phyloP scores from a whole-genome alignment of 2,329 filamentous ascomycete genomes.

The Ascochyta lentis region DNA sequence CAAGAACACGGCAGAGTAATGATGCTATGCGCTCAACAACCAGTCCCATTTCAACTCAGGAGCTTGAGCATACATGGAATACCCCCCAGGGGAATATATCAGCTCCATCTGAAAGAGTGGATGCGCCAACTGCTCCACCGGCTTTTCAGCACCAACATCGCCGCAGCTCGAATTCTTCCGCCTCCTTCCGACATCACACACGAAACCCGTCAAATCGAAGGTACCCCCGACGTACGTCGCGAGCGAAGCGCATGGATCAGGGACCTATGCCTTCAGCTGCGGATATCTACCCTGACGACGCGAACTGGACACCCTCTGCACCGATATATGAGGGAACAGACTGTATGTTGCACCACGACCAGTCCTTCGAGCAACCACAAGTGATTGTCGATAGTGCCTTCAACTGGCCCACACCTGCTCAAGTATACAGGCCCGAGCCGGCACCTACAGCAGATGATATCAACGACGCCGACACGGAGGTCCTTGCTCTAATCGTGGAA shows the following conservation, averaged over 20 bases:
- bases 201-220: constrained; percentile 6
- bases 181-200: constrained; percentile 2
- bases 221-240: constrained; percentile 16
- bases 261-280: constrained; percentile 39
- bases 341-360: neutral
- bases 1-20: neutral
- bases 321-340: neutral
- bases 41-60: too few species aligned
- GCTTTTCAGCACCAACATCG: neutral
- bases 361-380: neutral
- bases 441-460: constrained; percentile 21
- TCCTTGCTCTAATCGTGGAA: constrained; percentile 15
- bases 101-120: neutral
- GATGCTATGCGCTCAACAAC: neutral
- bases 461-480: constrained; percentile 18
- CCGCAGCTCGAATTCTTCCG: constrained; percentile 8
- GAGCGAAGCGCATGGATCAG: constrained; percentile 36
- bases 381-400: constrained; percentile 1
- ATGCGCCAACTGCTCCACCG: neutral
- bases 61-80: neutral
- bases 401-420: constrained; percentile 29
- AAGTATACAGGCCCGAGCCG: constrained; percentile 16
- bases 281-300: constrained; percentile 43
- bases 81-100: neutral
- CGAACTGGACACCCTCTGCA: constrained; percentile 12